phyloP scores from a whole-genome alignment of 2,329 filamentous ascomycete genomes.

The Pseudocercospora macadamiae region DNA sequence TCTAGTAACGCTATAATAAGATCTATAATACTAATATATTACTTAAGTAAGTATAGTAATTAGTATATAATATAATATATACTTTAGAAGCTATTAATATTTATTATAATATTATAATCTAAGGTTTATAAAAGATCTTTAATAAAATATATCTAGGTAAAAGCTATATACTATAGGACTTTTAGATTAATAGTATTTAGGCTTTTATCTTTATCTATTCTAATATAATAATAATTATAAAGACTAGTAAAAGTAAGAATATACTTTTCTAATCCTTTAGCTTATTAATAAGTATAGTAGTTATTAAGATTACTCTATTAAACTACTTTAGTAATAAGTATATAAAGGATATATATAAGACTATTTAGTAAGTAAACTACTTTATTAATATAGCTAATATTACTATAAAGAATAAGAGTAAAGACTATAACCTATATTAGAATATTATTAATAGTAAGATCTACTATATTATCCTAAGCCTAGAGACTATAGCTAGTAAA shows the following conservation, averaged over 20 bases:
- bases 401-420: not conserved
- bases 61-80: not conserved
- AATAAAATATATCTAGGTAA: not conserved
- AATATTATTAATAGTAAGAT: not conserved
- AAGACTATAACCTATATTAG: not conserved
- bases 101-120: not conserved
- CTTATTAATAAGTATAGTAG: not conserved
- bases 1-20: not conserved
- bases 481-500: not conserved
- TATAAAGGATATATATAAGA: not conserved
- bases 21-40: not conserved
- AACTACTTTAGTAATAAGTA: not conserved
- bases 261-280: not conserved
- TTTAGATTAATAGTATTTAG: not conserved
- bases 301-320: not conserved
- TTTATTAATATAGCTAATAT: not conserved
- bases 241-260: not conserved
- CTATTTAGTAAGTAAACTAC: not conserved
- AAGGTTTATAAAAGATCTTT: not conserved
- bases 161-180: not conserved
- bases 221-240: not conserved
- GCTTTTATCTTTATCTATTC: not conserved
- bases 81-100: not conserved
- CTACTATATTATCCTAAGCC: conserved; percentile 2
- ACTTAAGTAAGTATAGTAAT: not conserved